Conservation (phyloP, 2,329 filamentous ascomycete genomes). For the Alternaria arborescens region DNA sequence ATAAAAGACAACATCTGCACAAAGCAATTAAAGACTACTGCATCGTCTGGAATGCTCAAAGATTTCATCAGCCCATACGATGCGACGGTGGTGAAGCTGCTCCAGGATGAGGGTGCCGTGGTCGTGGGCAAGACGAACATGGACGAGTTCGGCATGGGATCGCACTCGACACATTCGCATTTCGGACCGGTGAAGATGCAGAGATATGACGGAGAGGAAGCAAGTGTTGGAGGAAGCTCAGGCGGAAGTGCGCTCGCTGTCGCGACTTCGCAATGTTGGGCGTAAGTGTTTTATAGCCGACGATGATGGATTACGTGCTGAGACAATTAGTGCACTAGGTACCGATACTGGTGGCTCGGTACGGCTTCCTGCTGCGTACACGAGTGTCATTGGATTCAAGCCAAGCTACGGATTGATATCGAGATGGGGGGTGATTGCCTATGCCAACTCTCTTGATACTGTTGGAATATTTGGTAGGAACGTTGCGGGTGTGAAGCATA, state of each 20-base stretch:
- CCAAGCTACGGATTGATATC: slow-evolving; percentile 90
- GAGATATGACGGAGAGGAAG: slow-evolving; percentile 56
- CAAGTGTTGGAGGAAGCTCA: slow-evolving; percentile 68
- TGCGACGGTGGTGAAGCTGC: slow-evolving; percentile 77
- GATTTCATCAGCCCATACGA: slow-evolving; percentile 78
- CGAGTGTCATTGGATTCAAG: slow-evolving; percentile 84
- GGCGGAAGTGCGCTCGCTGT: slow-evolving; percentile 93
- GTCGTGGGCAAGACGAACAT: slow-evolving; percentile 86
- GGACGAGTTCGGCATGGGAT: slow-evolving; percentile 97
- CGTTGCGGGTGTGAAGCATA: slow-evolving; percentile 56
- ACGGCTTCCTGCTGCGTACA: slow-evolving; percentile 86
- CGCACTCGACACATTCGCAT: slow-evolving; percentile 74
- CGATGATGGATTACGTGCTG: slow-evolving; percentile 17
- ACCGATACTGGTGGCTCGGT: slow-evolving; percentile 95
- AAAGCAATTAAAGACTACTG: slow-evolving; percentile 70
- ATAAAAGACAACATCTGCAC: slow-evolving; percentile 64
- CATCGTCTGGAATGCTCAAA: slow-evolving; percentile 76
- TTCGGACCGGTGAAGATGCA: slow-evolving; percentile 67
- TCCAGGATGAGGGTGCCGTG: slow-evolving; percentile 69
- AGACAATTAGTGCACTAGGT: slow-evolving; percentile 70
- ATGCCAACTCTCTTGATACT: slow-evolving; percentile 92
- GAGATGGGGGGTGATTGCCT: slow-evolving; percentile 85
- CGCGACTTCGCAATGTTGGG: slow-evolving; percentile 67
- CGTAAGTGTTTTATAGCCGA: slow-evolving; percentile 52
- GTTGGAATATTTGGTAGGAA: slow-evolving; percentile 76